Percentiles rank a stretch among this genome's conserved stretches.
Evolutionary conservation across 2,329 filamentous ascomycete species (phyloP).

Genomic region (Diplocarpon rosae): DNA sequence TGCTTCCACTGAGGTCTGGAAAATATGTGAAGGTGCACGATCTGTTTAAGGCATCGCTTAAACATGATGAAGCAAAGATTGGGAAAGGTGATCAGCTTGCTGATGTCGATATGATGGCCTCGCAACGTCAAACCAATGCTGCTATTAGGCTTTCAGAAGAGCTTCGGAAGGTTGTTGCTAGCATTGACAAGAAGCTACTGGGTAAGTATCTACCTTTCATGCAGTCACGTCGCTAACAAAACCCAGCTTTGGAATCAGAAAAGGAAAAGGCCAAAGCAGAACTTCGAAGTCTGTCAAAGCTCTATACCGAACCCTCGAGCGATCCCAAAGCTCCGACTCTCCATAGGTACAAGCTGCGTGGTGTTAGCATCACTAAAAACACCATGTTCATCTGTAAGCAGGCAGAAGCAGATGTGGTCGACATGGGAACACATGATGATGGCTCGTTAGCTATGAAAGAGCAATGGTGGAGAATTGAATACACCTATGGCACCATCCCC

Average conservation of each 20-base stretch:
- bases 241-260: conserved; percentile 21
- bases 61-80: conserved; percentile 22
- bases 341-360: conserved; percentile 38
- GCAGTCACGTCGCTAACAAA: conserved; percentile 12
- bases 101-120: conserved; percentile 8
- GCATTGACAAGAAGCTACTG: conserved; percentile 26
- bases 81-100: conserved; percentile 6
- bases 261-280: conserved; percentile 23
- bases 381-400: conserved; percentile 41
- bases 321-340: conserved; percentile 17
- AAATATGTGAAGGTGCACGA: conserved; percentile 25
- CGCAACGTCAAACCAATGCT: conserved; percentile 6
- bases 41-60: conserved; percentile 22
- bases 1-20: conserved; percentile 12
- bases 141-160: conserved; percentile 19
- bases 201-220: conserved; percentile 11
- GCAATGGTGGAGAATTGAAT: conserved; percentile 47
- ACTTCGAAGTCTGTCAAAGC: conserved; percentile 31
- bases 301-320: conserved; percentile 27
- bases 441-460: conserved; percentile 10
- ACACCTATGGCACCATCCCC: conserved; percentile 31
- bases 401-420: conserved; percentile 32
- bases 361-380: conserved; percentile 37
- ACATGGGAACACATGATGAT: conserved; percentile 29
- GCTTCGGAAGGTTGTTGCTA: conserved; percentile 21